phyloP scores from a whole-genome alignment of 371 early-diverging fungal genomes.

The Mortierella sp. region DNA sequence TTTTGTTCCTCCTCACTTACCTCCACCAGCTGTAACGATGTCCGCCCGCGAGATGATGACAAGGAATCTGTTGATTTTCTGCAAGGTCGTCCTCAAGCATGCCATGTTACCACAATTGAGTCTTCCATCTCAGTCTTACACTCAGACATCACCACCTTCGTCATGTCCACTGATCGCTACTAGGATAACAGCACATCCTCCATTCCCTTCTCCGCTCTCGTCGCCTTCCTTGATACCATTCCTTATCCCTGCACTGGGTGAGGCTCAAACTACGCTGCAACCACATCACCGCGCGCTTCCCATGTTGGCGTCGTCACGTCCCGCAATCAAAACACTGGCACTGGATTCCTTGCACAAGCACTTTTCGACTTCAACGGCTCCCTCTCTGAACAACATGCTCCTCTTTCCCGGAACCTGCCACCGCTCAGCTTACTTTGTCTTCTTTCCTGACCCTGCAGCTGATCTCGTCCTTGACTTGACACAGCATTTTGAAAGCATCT shows the following conservation, averaged over 20 bases:
- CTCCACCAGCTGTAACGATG: no score
- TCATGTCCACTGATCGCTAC: no score
- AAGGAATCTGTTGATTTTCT: conserved; percentile 8
- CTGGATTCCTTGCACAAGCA: background rate
- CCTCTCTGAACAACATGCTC: background rate
- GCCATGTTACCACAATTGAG: background rate
- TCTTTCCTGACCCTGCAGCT: conserved; percentile 6
- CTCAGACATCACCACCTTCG: conserved; percentile 4
- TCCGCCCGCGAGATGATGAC: background rate
- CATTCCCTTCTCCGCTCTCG: no score
- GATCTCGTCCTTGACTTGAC: conserved; percentile 13
- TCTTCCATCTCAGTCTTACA: background rate
- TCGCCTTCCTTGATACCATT: background rate
- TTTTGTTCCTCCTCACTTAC: no score
- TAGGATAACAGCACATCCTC: no score
- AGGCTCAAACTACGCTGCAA: background rate
- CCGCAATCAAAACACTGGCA: conserved; percentile 2
- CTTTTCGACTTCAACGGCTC: background rate
- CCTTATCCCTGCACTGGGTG: background rate
- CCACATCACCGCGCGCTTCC: background rate
- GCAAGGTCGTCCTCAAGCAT: conserved; percentile 18
- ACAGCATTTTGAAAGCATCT: conserved; percentile 1
- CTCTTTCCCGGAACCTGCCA: conserved; percentile 15
- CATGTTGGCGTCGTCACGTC: background rate
- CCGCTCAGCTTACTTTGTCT: conserved; percentile 7